Conservation (phyloP, 2,329 filamentous ascomycete species). For the Apiospora rasikravindrae region DNA sequence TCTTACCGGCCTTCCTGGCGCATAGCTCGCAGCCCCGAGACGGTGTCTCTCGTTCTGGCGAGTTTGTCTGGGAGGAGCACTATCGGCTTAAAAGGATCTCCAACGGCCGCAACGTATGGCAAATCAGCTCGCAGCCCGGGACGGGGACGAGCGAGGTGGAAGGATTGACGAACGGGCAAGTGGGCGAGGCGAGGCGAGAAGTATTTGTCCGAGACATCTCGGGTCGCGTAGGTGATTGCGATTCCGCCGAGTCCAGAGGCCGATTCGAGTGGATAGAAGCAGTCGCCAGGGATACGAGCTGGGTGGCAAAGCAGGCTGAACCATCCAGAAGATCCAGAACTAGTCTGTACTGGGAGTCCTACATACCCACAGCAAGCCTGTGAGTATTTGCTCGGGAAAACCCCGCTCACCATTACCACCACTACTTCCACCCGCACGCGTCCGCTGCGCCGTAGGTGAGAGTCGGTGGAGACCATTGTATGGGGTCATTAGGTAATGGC, state of each 20-base stretch:
- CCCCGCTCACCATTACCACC: too few species aligned
- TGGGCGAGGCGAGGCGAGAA: background rate
- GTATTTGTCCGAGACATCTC: conserved; percentile 15
- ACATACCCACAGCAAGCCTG: background rate
- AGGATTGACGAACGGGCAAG: background rate
- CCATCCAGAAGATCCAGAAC: background rate
- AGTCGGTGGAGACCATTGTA: background rate
- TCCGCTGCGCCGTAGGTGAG: background rate
- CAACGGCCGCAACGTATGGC: background rate
- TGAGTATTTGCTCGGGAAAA: too few species aligned
- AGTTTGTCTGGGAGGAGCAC: background rate
- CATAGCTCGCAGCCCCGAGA: background rate
- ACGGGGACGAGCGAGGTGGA: background rate
- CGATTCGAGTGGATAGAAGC: background rate
- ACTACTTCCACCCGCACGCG: background rate
- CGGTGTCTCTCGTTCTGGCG: background rate
- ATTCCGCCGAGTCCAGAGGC: background rate
- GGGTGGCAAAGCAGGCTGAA: background rate
- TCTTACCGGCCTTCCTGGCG: background rate
- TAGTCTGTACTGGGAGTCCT: background rate
- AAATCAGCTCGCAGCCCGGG: background rate
- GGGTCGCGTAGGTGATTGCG: background rate
- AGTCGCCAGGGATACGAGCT: background rate
- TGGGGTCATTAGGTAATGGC: conserved; percentile 16
- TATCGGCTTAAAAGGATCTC: background rate